Base-by-base conservation (phyloP, 306 rosid genomes). In the Ammopiptanthus mongolicus region DNA sequence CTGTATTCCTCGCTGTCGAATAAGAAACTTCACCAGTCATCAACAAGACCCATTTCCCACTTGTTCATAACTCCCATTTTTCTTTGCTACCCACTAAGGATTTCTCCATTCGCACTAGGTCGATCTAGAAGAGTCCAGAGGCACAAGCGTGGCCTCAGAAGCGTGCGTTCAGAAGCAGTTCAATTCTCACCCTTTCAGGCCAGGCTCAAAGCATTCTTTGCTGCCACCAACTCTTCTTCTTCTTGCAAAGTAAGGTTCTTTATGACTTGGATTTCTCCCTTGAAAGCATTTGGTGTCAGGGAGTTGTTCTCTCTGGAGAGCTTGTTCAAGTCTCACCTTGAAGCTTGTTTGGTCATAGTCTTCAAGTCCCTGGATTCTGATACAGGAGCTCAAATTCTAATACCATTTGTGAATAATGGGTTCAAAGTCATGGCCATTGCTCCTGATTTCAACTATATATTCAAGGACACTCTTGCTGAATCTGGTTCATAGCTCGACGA, bases 231-330 rank as follows among this genome's bases (percentile, higher is more conserved):
- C n/a, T n/a, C n/a, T 23, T 37, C 63, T 7, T 48, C 67, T 73
- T 67, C 83, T 4, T 91, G 98, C 77, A 75, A 87, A 73, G 39
- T 47, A n/a, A n/a, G n/a, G n/a, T n/a, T n/a, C n/a, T n/a, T n/a
- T n/a, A n/a, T n/a, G n/a, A n/a, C n/a, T n/a, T 91, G 98, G 97
- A 91, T 95, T 83, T 89, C 97, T 6, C 88, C 96, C 10, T 53
- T 85, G 57, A 61, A 85, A 51, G 61, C 81, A 17, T 90, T 95
- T 51, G 82, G 96, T 42, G 87, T 71, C 0, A 88, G 90, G 51
- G 97, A 95, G 73, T 41, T 88, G 7, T 39, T 89, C 14, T 83
- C 96, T 6, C 5, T 95, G 10, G 92, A 92, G 74, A 90, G 96
- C 84, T 46, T 95, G 61, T 90, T 95, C 86, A 90, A 88, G 78